Base-by-base conservation (phyloP, 2,329 filamentous ascomycete species). In the Penicillium sp. region DNA sequence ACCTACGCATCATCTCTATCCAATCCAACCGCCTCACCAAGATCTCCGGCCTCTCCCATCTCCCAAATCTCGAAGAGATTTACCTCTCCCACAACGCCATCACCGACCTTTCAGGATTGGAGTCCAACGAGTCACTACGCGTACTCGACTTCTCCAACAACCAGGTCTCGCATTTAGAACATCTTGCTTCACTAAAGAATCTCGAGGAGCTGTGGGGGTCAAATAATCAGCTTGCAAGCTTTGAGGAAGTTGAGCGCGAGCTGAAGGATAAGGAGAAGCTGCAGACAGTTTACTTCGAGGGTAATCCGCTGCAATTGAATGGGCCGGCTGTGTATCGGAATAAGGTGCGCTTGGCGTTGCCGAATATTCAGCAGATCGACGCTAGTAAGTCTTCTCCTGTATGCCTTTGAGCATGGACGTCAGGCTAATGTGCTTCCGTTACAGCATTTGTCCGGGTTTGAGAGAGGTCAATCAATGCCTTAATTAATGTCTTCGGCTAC, bases 71-170 rank as follows among this genome's bases (percentile, higher is more conserved):
- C 0, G 89, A 96, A 71, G 93, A 99, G 71, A 80, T 99, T 11
- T 96, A 99, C 72, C 86, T 97, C 58, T 95, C 90, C 4, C 89
- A 99, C 77, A 99, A 99, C 68, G 82, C 86, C n/a, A 78, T 99
- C 39, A 84, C 84, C 14, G 82, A 83, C 1, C 78, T 97, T 10
- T 79, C 82, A 2, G 90, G 90, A 0, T 77, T 97, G 2, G 81
- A 87, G 61, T 67, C 74, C 50, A 86, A 85, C 64, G 69, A 74
- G 3, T 81, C 82, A 38, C 80, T 99, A 33, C 83, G 82, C 29
- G 83, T 92, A 6, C 76, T 99, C 38, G 93, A 99, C 66, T 86
- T 99, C 54, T 91, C 88, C 54, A 89, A 89, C 69, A 99, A 99
- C 69, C 81, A 85, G 60, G 81, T 99, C 58, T 73, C 79, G 11